phyloP scores from a whole-genome alignment of 1,284 basidiomycete genomes.

The Puccinia hordei region DNA sequence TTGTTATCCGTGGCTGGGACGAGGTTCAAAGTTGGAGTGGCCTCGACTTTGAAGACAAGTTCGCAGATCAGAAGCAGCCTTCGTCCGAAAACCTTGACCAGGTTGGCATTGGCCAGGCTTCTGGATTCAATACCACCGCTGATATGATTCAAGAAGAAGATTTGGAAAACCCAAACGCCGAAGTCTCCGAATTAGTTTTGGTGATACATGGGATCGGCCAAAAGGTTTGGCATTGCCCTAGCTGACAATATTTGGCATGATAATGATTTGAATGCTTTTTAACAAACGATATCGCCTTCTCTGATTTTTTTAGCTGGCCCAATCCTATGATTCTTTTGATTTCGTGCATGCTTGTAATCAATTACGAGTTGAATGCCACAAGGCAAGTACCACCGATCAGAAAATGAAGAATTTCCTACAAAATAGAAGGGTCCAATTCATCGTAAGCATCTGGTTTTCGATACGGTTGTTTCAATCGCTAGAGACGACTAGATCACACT shows the following conservation, averaged over 20 bases:
- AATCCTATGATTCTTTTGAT: conserved; percentile 55
- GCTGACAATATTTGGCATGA: neutral
- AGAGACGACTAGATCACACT: neutral
- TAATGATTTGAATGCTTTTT: neutral
- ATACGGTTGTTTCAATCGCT: neutral
- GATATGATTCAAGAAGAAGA: conserved; percentile 53
- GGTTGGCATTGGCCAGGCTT: neutral
- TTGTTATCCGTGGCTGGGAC: conserved; percentile 47
- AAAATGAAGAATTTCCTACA: conserved; percentile 54
- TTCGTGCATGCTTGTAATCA: conserved; percentile 57
- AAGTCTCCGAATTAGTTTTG: conserved; percentile 56
- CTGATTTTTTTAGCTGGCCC: conserved; percentile 52
- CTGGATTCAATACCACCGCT: conserved; percentile 52
- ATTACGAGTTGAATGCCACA: conserved; percentile 54
- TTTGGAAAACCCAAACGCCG: conserved; percentile 48
- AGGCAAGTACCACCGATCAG: conserved; percentile 51
- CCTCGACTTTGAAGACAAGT: conserved; percentile 3
- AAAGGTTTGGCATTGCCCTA: conserved; percentile 50
- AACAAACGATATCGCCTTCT: neutral
- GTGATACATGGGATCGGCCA: conserved; percentile 57
- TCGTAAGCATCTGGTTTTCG: conserved; percentile 31
- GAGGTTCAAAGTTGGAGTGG: conserved; percentile 39
- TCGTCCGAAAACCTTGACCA: conserved; percentile 26
- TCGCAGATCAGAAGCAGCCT: neutral
- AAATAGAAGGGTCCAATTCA: conserved; percentile 56